These are phyloP conservation scores for Cercospora brassicicola DNA, from an alignment of 2,329 filamentous ascomycete genomes.

Conservation along the genomic window DNA sequence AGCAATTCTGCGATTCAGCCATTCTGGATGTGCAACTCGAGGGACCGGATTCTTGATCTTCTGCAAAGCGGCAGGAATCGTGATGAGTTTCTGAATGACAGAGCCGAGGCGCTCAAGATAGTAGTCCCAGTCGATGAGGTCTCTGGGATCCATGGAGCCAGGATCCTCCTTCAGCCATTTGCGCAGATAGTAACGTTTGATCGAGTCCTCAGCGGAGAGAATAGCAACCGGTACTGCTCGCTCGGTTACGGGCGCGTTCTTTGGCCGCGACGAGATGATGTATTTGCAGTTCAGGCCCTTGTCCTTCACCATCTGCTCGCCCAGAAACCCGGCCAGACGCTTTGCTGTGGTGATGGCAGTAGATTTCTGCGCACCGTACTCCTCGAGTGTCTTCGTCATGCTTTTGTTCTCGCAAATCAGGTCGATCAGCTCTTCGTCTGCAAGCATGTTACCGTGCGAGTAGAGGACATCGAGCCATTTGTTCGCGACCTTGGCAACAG, in stretches of 20 bases:
- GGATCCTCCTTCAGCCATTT: constrained; percentile 97
- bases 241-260: constrained; percentile 89
- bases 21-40: constrained; percentile 89
- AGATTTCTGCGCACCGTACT: constrained; percentile 93
- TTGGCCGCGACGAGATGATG: constrained; percentile 87
- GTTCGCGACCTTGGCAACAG: constrained; percentile 93
- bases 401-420: constrained; percentile 99
- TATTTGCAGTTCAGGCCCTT: constrained; percentile 99
- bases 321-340: constrained; percentile 90
- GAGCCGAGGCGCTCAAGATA: constrained; percentile 94
- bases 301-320: constrained; percentile 98
- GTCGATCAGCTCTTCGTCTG: constrained; percentile 95
- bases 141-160: constrained; percentile 82
- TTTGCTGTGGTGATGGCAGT: constrained; percentile 99
- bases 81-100: constrained; percentile 98
- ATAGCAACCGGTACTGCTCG: constrained; percentile 93
- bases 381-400: constrained; percentile 95
- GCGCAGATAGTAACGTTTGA: constrained; percentile 84
- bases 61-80: constrained; percentile 93
- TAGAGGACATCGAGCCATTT: constrained; percentile 95
- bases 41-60: constrained; percentile 94
- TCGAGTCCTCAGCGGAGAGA: constrained; percentile 85
- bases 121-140: constrained; percentile 93
- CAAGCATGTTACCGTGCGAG: constrained; percentile 81
- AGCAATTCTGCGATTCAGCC: constrained; percentile 90